phyloP scores from a whole-genome alignment of 176 grass and related monocot genomes.

The Lolium perenne region DNA sequence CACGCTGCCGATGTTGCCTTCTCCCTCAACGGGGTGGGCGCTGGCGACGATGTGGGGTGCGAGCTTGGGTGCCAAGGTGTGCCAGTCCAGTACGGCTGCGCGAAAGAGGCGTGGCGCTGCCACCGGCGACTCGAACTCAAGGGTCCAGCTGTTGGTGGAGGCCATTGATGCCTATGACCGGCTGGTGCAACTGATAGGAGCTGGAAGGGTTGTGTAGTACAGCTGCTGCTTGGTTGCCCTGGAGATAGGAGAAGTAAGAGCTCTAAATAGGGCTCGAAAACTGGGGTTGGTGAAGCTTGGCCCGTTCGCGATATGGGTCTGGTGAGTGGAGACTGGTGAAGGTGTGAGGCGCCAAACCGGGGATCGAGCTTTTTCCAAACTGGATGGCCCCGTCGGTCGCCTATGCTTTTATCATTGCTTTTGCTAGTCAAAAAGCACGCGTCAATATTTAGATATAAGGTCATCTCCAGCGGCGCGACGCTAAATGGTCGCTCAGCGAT shows the following conservation, averaged over 20 bases:
- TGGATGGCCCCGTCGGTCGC: conserved; percentile 5
- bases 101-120: conserved; percentile 67
- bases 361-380: not conserved
- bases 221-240: conserved; percentile 18
- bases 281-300: conserved; percentile 18
- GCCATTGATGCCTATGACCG: conserved; percentile 22
- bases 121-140: conserved; percentile 54
- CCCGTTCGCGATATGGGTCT: not conserved
- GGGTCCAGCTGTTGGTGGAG: conserved; percentile 49
- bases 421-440: no score
- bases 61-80: conserved; percentile 69
- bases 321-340: not conserved
- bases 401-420: not conserved
- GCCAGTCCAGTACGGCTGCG: conserved; percentile 73
- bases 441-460: no score
- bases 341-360: not conserved
- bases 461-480: no score
- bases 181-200: not conserved
- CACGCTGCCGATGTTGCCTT: conserved; percentile 54
- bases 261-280: conserved; percentile 44
- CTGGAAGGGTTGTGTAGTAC: not conserved
- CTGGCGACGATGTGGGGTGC: conserved; percentile 55
- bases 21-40: conserved; percentile 48
- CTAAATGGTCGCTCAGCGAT: no score
- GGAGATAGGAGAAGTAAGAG: not conserved